Evolutionary conservation across 1,284 basidiomycete species (phyloP), one percentile per base, ranked within the genome.

Genomic region (Bothia castanella): DNA sequence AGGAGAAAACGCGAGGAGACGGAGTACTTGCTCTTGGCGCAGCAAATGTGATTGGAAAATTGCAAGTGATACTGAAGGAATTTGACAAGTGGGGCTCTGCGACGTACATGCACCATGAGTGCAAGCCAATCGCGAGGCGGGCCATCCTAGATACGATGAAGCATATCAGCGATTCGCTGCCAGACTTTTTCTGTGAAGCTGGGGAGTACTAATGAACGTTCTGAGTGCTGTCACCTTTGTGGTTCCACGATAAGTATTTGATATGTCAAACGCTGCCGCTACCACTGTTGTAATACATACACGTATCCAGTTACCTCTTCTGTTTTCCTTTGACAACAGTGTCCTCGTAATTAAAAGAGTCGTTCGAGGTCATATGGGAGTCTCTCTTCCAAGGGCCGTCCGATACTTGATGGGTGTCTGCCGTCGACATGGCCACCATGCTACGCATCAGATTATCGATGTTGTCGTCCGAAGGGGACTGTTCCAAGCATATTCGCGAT

Each of bases 51-150:
- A 63, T 82, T 16, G 85, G 84, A 27, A 72, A 80, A 51, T 61
- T 87, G 57, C 77, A 69, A 59, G 72, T 77, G 46, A 73, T 87
- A 21, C 68, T 77, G 58, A 80, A 70, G 59, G 83, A 86, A 52
- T 82, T 82, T 53, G 84, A 84, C 49, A 71, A 77, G 45, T 82
- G 80, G 78, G 83, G 83, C 3, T 78, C 75, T 52, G 81, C 80
- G 53, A 80, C 80, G 17, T 84, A 85, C 61, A 87, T 87, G 84
- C 83, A 87, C 58, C 79, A 78, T 50, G 85, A 86, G 49, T 87
- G 84, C 68, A 74, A 80, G 58, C 64, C 72, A 58, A 65, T 69
- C 20, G 83, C 83, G 25, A 75, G 76, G 62, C 74, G 74, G 57
- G 72, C 73, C 45, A 78, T 87, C 37, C 64, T 67, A 36, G 80